phyloP scores from a whole-genome alignment of 352 stramenopile species.

The Phytophthora pinifolia region DNA sequence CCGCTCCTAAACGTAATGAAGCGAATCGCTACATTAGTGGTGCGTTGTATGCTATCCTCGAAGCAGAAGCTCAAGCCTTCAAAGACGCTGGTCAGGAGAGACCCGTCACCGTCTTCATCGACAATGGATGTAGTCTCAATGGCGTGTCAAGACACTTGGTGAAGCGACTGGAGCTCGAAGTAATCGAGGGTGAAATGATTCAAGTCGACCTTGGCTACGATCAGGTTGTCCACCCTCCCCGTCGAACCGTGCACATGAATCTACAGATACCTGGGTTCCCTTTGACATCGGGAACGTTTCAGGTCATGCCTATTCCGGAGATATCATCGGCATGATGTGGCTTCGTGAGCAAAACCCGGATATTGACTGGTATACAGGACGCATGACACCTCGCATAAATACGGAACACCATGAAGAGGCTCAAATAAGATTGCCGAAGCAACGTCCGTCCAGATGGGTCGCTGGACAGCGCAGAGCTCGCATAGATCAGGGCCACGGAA shows the following conservation, averaged over 20 bases:
- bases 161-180: slow-evolving; percentile 17
- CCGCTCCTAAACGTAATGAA: slow-evolving; percentile 2
- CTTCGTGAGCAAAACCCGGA: slow-evolving; percentile 23
- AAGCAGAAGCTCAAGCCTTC: slow-evolving; percentile 11
- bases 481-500: slow-evolving; percentile 2
- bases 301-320: slow-evolving; percentile 12
- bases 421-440: slow-evolving; percentile 3
- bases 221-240: slow-evolving; percentile 3
- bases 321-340: slow-evolving; percentile 17
- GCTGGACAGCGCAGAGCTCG: slow-evolving; percentile 6
- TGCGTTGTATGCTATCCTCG: slow-evolving; percentile 3
- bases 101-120: slow-evolving; percentile 11
- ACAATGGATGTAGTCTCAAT: slow-evolving; percentile 17
- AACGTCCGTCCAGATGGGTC: slow-evolving; percentile 2
- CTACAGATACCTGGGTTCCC: slow-evolving; percentile 9
- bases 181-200: slow-evolving; percentile 18
- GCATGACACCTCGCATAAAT: slow-evolving; percentile 5
- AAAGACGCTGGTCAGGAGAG: background rate
- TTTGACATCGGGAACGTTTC: slow-evolving; percentile 7
- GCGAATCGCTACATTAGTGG: slow-evolving; percentile 10
- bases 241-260: slow-evolving; percentile 4
- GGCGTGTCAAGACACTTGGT: slow-evolving; percentile 15
- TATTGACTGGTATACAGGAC: slow-evolving; percentile 16
- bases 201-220: slow-evolving; percentile 12
- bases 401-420: background rate